phyloP scores from a whole-genome alignment of 2,329 filamentous ascomycete species.

The Sclerotinia borealis region DNA sequence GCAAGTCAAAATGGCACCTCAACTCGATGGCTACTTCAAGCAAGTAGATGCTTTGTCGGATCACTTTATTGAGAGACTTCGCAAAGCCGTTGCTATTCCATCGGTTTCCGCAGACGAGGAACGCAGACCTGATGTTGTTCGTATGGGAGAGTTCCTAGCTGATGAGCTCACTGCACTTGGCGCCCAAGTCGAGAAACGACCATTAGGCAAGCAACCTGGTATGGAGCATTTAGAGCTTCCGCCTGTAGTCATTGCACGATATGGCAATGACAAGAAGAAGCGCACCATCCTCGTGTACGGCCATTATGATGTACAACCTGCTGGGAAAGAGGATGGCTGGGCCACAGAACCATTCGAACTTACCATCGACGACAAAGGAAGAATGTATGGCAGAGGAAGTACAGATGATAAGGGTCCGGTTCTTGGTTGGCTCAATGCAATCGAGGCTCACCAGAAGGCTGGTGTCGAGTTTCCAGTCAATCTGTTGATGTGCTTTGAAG shows the following conservation, averaged over 20 bases:
- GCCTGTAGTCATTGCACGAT: slow-evolving; percentile 85
- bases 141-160: slow-evolving; percentile 91
- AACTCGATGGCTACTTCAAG: slow-evolving; percentile 88
- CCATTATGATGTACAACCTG: slow-evolving; percentile 98
- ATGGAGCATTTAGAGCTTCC: slow-evolving; percentile 87
- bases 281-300: slow-evolving; percentile 94
- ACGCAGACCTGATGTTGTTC: slow-evolving; percentile 84
- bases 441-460: slow-evolving; percentile 94
- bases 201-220: slow-evolving; percentile 85
- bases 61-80: slow-evolving; percentile 82
- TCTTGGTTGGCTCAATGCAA: slow-evolving; percentile 94
- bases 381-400: slow-evolving; percentile 93
- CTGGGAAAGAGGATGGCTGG: slow-evolving; percentile 90
- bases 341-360: slow-evolving; percentile 89
- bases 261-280: slow-evolving; percentile 88
- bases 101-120: slow-evolving; percentile 90
- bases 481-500: slow-evolving; percentile 98
- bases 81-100: slow-evolving; percentile 90
- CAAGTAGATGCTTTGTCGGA: slow-evolving; percentile 77
- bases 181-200: slow-evolving; percentile 78
- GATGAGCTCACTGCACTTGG: slow-evolving; percentile 77
- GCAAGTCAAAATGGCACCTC: slow-evolving; percentile 69
- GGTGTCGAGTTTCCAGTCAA: slow-evolving; percentile 95
- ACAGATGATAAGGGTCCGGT: slow-evolving; percentile 99
- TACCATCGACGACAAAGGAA: slow-evolving; percentile 78